Evolutionary conservation across 2,329 filamentous ascomycete genomes (phyloP), one percentile per base, ranked within the genome.

Genomic region (Cadophora gregata): DNA sequence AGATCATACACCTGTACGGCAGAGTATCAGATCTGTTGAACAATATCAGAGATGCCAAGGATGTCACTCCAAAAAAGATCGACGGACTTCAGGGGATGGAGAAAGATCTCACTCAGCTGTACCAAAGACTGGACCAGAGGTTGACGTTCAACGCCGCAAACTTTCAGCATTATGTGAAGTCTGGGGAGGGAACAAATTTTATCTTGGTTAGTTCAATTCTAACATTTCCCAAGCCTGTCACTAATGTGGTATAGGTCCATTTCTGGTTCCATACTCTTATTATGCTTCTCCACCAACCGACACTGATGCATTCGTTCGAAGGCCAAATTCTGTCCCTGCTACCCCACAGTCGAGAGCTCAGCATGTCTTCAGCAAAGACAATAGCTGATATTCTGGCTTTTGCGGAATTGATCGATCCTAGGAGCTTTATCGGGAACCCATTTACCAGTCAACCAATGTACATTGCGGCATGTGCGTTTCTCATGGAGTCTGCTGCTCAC

Each of bases 371-470:
- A 27, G 93, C 93, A 14, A 97, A 96, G 80, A 96, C 93, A 0
- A 96, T 97, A 67, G 93, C 92, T 38, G 93, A 97, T 73, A 97
- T 97, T 19, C 80, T 96, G 9, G 90, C 91, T 0, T 96, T 96
- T 77, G 92, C 93, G 0, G 92, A 96, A 75, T 81, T 96, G 10
- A 92, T 96, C 61, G 92, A 96, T 76, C 88, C 91, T 0, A 93
- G 92, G 77, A 94, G 93, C 72, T 93, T 94, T 64, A 90, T 94
- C 38, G 92, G 93, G 1, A 97, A 96, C 67, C 93, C 93, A 0
- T 97, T 97, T 71, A 96, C 92, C 0, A 93, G 91, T 58, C 93
- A 97, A 77, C 93, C 93, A 0, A 96, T 96, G 75, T 97, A 96
- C 73, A 95, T 97, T 67, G 93, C 93, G 0, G 93, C 93, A 0